A percentile compares a stretch with the other conserved stretches of the same genome.
These are phyloP conservation scores for Benincasa hispida DNA, from an alignment of 306 rosid genomes.

Conservation along the genomic window DNA sequence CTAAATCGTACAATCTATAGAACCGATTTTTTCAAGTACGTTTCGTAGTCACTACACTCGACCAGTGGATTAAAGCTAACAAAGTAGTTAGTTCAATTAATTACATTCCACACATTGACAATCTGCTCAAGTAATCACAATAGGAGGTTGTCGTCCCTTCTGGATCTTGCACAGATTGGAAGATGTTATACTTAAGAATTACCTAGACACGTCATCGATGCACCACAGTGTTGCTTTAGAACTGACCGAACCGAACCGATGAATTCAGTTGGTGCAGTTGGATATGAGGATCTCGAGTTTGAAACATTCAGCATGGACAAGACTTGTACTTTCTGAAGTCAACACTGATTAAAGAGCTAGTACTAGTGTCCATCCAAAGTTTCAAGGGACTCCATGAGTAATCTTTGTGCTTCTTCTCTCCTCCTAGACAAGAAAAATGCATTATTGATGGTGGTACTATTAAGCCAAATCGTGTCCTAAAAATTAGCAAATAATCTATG, in stretches of 20 bases:
- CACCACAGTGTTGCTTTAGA: background rate
- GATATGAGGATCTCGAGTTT: background rate
- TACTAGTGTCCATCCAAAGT: slow-evolving; percentile 42
- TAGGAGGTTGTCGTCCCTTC: background rate
- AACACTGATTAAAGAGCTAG: background rate
- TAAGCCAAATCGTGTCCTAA: background rate
- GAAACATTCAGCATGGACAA: background rate
- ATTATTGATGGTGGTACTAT: too few species aligned
- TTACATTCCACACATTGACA: too few species aligned
- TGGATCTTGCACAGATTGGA: background rate
- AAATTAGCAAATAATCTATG: background rate
- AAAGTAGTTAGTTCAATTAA: background rate
- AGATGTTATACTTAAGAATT: background rate
- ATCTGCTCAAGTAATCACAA: background rate
- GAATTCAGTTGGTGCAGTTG: background rate
- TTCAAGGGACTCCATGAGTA: slow-evolving; percentile 68
- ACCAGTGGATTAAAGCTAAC: background rate
- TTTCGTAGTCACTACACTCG: background rate
- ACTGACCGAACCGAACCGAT: background rate
- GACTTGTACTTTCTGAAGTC: background rate
- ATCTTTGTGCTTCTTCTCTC: slow-evolving; percentile 68
- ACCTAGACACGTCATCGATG: background rate
- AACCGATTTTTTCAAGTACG: background rate
- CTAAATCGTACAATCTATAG: background rate
- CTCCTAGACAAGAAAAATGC: slow-evolving; percentile 40